phyloP scores from a whole-genome alignment of 768 basidiomycete species.

The Tubosaeta sp. region DNA sequence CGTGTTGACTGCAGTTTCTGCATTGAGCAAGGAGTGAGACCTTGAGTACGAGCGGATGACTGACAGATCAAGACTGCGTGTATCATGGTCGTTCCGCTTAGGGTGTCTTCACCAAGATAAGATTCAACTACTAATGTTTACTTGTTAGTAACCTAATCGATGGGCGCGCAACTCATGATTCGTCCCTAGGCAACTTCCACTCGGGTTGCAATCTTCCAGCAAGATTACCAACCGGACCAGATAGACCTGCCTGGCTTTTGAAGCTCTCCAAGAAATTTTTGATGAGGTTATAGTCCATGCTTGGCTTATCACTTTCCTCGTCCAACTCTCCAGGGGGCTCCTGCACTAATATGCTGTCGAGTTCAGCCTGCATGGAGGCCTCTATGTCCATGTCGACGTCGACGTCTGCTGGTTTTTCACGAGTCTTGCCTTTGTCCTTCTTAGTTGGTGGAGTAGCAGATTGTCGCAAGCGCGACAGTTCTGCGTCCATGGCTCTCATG shows the following conservation, averaged over 20 bases:
- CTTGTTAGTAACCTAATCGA: not conserved
- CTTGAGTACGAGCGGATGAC: slow-evolving; percentile 22
- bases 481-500: slow-evolving; percentile 92
- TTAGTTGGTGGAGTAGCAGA: slow-evolving; percentile 30
- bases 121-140: not conserved
- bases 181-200: slow-evolving; percentile 72
- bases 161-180: slow-evolving; percentile 27
- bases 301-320: slow-evolving; percentile 44
- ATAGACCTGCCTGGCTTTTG: slow-evolving; percentile 83
- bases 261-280: slow-evolving; percentile 97
- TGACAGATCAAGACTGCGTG: slow-evolving; percentile 84
- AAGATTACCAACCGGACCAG: slow-evolving; percentile 89
- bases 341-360: slow-evolving; percentile 57
- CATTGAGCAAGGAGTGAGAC: slow-evolving; percentile 17
- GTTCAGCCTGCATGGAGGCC: slow-evolving; percentile 85
- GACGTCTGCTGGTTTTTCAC: slow-evolving; percentile 31
- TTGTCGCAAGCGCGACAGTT: slow-evolving; percentile 52
- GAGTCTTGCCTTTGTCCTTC: slow-evolving; percentile 44
- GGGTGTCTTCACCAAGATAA: not conserved
- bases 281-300: slow-evolving; percentile 85
- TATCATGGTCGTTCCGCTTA: slow-evolving; percentile 49
- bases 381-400: slow-evolving; percentile 68
- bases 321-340: slow-evolving; percentile 46
- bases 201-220: slow-evolving; percentile 78
- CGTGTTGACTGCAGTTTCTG: slow-evolving; percentile 73